Conservation (phyloP, 208 protist genomes). For the Porcisia deanei region DNA sequence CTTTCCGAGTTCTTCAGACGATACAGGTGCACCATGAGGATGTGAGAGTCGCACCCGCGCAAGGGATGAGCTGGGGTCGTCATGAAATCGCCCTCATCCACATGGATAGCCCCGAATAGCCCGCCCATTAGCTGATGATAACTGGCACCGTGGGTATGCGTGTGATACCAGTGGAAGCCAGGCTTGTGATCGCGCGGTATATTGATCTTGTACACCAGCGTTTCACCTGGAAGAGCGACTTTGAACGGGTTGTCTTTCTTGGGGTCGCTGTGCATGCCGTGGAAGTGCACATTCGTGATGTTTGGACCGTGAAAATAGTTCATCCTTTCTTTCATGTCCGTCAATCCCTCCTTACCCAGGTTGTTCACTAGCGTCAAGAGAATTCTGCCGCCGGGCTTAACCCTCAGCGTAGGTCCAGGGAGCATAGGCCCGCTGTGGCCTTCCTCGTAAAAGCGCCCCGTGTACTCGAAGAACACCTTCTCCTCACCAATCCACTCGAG, state of each 20-base stretch:
- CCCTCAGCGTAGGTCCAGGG: conserved; percentile 70
- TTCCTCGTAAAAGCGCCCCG: conserved; percentile 58
- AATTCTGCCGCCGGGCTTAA: conserved; percentile 67
- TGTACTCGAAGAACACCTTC: conserved; percentile 65
- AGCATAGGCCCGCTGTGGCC: conserved; percentile 44
- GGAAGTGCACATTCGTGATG: conserved; percentile 85
- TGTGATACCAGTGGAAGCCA: conserved; percentile 88
- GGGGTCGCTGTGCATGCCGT: conserved; percentile 81
- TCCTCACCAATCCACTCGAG: conserved; percentile 32
- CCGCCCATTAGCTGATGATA: conserved; percentile 81
- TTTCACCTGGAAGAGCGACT: conserved; percentile 38
- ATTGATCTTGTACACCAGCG: conserved; percentile 63
- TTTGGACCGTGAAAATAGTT: conserved; percentile 75
- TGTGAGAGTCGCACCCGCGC: conserved; percentile 30
- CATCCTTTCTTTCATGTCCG: conserved; percentile 27
- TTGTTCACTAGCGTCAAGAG: conserved; percentile 63
- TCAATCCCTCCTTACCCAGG: conserved; percentile 37
- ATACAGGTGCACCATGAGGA: conserved; percentile 83
- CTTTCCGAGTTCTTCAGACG: conserved; percentile 39
- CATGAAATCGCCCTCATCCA: conserved; percentile 55
- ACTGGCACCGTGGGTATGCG: conserved; percentile 76
- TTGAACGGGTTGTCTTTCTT: conserved; percentile 70
- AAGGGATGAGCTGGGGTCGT: conserved; percentile 49
- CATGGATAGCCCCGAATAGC: conserved; percentile 76
- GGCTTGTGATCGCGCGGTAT: conserved; percentile 73